Evolutionary conservation across 441 rosid species (phyloP).

Genomic region (Populus hybrid): DNA sequence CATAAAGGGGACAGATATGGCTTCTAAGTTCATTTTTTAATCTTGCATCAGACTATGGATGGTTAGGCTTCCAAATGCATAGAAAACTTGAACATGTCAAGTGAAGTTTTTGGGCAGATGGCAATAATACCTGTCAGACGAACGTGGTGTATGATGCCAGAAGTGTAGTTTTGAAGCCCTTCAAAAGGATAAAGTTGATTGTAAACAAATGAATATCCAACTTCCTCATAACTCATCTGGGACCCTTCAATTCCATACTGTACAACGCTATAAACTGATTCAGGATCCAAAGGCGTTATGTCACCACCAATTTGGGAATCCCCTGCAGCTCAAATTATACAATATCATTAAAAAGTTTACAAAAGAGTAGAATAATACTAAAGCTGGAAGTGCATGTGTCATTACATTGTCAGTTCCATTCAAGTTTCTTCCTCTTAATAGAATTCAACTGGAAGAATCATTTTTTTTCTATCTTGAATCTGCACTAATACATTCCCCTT

Average conservation of each 20-base stretch:
- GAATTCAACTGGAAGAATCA: neutral
- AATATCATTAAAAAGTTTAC: neutral
- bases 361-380: neutral
- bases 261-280: slow-evolving; percentile 54
- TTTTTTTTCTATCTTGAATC: neutral
- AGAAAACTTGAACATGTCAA: neutral
- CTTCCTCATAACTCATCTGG: slow-evolving; percentile 38
- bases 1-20: neutral
- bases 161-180: slow-evolving; percentile 66
- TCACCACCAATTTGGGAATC: slow-evolving; percentile 63
- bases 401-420: neutral
- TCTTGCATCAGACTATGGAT: neutral
- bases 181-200: slow-evolving; percentile 72
- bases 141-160: slow-evolving; percentile 83
- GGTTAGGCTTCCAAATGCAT: neutral
- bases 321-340: slow-evolving; percentile 35
- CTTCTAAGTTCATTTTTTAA: neutral
- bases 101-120: neutral
- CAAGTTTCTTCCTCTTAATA: neutral
- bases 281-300: slow-evolving; percentile 65
- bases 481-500: neutral
- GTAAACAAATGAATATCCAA: slow-evolving; percentile 64
- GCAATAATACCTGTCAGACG: slow-evolving; percentile 50
- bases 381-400: neutral
- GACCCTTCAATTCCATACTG: slow-evolving; percentile 45